phyloP scores from a whole-genome alignment of 768 basidiomycete species.

The Kondoa subrosea region DNA sequence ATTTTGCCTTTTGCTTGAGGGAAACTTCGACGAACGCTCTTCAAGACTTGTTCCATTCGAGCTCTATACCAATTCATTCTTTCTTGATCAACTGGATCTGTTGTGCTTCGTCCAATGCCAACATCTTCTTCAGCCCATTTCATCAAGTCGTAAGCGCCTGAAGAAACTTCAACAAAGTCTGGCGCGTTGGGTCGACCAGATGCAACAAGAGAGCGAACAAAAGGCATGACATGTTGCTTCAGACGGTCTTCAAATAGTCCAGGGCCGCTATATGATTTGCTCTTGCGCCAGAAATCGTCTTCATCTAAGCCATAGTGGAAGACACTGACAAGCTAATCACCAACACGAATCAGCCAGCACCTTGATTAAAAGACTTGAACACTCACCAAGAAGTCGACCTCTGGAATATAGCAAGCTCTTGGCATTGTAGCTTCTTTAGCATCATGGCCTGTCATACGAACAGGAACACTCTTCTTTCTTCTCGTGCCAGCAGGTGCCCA shows the following conservation, averaged over 20 bases:
- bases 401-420: constrained; percentile 25
- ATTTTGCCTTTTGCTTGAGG: constrained; percentile 22
- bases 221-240: constrained; percentile 18
- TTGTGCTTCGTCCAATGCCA: constrained; percentile 10
- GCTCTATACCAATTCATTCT: constrained; percentile 24
- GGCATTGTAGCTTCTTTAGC: constrained; percentile 26
- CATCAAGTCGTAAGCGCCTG: constrained; percentile 26
- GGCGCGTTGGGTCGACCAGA: constrained; percentile 24
- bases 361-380: background rate
- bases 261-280: constrained; percentile 23
- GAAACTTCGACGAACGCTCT: constrained; percentile 19
- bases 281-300: constrained; percentile 26
- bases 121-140: constrained; percentile 26
- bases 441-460: constrained; percentile 18
- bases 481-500: constrained; percentile 10
- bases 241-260: constrained; percentile 27
- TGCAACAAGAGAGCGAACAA: constrained; percentile 22
- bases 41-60: constrained; percentile 20
- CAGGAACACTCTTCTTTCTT: constrained; percentile 13
- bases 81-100: constrained; percentile 18
- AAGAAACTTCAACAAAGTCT: constrained; percentile 26
- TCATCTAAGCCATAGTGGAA: constrained; percentile 29
- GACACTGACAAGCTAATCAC: constrained; percentile 23
- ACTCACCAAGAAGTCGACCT: constrained; percentile 26
- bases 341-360: background rate